Percentiles rank a stretch among this genome's conserved stretches.
phyloP scores from a whole-genome alignment of 768 basidiomycete genomes.

The Nidula microcarpa region DNA sequence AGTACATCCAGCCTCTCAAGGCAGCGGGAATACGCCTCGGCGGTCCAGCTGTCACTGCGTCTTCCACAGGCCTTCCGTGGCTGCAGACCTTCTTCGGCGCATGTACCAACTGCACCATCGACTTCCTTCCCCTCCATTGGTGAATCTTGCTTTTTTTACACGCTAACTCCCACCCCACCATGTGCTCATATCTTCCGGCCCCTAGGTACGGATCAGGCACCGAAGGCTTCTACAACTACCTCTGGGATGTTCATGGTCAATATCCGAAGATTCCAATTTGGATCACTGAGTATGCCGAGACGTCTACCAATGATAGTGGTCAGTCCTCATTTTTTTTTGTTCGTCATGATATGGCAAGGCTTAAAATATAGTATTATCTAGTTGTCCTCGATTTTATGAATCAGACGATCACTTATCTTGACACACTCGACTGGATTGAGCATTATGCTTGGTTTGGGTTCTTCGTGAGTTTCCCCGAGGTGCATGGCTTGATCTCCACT shows the following conservation, averaged over 20 bases:
- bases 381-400: conserved; percentile 57
- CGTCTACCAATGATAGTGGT: conserved; percentile 41
- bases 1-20: conserved; percentile 54
- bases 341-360: neutral
- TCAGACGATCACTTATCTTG: conserved; percentile 51
- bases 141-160: conserved; percentile 14
- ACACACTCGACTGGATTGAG: conserved; percentile 53
- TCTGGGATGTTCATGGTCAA: conserved; percentile 47
- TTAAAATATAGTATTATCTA: conserved; percentile 5
- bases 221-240: conserved; percentile 50
- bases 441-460: conserved; percentile 66
- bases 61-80: conserved; percentile 52
- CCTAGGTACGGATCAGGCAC: conserved; percentile 58
- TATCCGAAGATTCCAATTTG: conserved; percentile 53
- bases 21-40: conserved; percentile 46
- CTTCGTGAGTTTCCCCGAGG: conserved; percentile 25
- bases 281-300: conserved; percentile 65
- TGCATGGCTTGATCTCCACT: neutral
- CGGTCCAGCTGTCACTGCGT: conserved; percentile 54
- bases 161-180: conserved; percentile 24
- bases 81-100: conserved; percentile 47
- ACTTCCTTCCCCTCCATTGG: conserved; percentile 51
- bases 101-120: conserved; percentile 46
- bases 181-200: neutral
- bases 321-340: neutral